Conservation (phyloP, 345 rosid species). For the Trapa bicornis region DNA sequence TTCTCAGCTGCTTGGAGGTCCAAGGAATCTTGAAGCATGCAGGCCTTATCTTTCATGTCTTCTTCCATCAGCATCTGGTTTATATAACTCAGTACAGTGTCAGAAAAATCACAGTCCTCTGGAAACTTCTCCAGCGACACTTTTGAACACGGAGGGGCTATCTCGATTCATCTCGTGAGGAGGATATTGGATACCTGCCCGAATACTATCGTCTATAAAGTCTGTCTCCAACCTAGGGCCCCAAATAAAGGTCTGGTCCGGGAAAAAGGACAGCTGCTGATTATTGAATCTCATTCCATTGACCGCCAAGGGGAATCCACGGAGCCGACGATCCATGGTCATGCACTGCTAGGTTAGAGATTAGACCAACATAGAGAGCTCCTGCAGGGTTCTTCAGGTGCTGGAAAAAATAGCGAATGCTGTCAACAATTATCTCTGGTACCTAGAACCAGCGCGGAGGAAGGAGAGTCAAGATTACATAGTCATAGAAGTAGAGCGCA, state of each 20-base stretch:
- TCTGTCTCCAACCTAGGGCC: conserved; percentile 20
- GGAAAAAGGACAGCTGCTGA: conserved; percentile 24
- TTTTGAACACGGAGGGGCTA: conserved; percentile 10
- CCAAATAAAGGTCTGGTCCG: conserved; percentile 28
- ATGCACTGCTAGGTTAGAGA: conserved; percentile 7
- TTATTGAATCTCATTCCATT: conserved; percentile 29
- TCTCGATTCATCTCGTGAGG: conserved; percentile 15
- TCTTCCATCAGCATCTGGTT: conserved; percentile 84
- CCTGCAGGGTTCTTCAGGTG: not conserved
- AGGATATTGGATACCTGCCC: conserved; percentile 22
- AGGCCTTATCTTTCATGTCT: conserved; percentile 62
- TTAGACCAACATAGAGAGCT: not conserved
- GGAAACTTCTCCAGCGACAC: conserved; percentile 27
- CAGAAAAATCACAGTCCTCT: conserved; percentile 78
- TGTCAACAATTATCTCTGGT: not conserved
- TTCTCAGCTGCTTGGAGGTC: conserved; percentile 86
- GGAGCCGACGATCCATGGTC: conserved; percentile 44
- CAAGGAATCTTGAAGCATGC: conserved; percentile 75
- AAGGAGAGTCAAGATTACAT: not conserved
- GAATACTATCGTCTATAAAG: conserved; percentile 10
- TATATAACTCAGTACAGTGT: conserved; percentile 63
- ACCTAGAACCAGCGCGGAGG: not conserved
- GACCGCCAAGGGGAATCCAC: conserved; percentile 21
- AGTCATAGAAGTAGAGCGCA: not conserved
- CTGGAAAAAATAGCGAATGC: not conserved